These are phyloP conservation scores for Magnaporthales sp. DNA, from an alignment of 2,329 filamentous ascomycete genomes.

Conservation along the genomic window DNA sequence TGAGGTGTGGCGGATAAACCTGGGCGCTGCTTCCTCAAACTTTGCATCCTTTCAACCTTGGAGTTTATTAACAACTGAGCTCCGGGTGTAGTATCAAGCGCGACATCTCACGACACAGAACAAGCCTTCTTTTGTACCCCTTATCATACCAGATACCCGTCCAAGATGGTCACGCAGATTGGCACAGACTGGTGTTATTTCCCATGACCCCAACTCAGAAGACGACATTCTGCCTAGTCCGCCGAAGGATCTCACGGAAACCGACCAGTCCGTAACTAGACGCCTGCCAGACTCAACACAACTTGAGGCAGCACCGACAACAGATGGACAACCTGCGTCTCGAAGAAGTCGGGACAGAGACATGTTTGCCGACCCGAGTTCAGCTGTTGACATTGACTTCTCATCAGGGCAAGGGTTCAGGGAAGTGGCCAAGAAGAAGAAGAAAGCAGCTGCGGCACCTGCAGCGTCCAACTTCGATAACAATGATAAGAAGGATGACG, in stretches of 20 bases:
- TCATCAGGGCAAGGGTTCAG: slow-evolving; percentile 42
- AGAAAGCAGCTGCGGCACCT: slow-evolving; percentile 26
- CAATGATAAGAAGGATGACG: slow-evolving; percentile 23
- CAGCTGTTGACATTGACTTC: slow-evolving; percentile 45
- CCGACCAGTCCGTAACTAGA: slow-evolving; percentile 21
- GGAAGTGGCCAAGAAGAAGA: slow-evolving; percentile 49
- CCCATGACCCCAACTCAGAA: slow-evolving; percentile 7
- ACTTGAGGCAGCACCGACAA: neutral
- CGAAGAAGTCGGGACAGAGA: slow-evolving; percentile 16
- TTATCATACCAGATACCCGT: slow-evolving; percentile 18
- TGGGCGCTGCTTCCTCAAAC: neutral
- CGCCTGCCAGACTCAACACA: slow-evolving; percentile 11
- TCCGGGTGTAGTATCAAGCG: neutral
- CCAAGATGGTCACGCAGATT: slow-evolving; percentile 18
- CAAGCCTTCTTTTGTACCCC: slow-evolving; percentile 3
- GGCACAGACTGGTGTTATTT: slow-evolving; percentile 13
- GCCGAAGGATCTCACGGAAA: slow-evolving; percentile 19
- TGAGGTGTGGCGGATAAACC: neutral
- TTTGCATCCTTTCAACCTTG: neutral
- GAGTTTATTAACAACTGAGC: neutral
- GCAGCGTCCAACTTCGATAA: slow-evolving; percentile 18
- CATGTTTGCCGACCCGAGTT: slow-evolving; percentile 37
- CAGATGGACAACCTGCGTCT: neutral
- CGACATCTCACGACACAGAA: neutral
- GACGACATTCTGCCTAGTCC: slow-evolving; percentile 15